Evolutionary conservation across 2,329 filamentous ascomycete species (phyloP), one percentile per base, ranked within the genome.

Genomic region (Scedosporium aurantiacum): DNA sequence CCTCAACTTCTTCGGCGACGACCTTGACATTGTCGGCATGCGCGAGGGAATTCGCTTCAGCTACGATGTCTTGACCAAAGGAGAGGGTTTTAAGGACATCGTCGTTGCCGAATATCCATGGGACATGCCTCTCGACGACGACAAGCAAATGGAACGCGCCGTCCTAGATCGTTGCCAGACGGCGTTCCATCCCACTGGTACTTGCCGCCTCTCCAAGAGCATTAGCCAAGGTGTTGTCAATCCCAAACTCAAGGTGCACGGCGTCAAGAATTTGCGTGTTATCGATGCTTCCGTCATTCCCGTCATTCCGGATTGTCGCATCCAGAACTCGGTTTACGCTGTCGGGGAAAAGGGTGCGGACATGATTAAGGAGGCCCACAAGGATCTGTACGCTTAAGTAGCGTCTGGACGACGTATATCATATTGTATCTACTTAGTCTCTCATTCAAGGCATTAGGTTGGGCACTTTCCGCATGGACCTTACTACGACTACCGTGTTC

Each of bases 161-260:
- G 78, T 86, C 12, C 69, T 86, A 6, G 83, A 86, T 61, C 74
- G 83, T n/a, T 80, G 71, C 32, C 81, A 86, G 71, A 86, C 82
- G 2, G 78, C 75, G 0, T 78, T 72, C 59, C 78, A 80, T 64
- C 75, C 76, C 0, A 69, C 68, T 5, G 76, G 78, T 0, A 79
- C 78, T 1, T 72, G 74, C 58, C 70, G 76, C 2, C 79, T 81
- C 77, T 70, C 79, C 52, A 76, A 76, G 1, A 68, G 68, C 40
- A 68, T 71, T 8, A 70, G 76, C 8, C 77, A 76, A 0, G 79
- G 78, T 45, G 77, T 80, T 1, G 78, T 80, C 0, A 72, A 77
- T 58, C 61, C 69, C 6, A 63, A 66, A 25, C 68, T 82, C 1
- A 74, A 71, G 57, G 79, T 82, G 0, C 75, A 81, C 60, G 79